Percentiles rank a stretch among this genome's conserved stretches.
phyloP scores from a whole-genome alignment of 805 yeast species.

The Saturnispora halmiae region DNA sequence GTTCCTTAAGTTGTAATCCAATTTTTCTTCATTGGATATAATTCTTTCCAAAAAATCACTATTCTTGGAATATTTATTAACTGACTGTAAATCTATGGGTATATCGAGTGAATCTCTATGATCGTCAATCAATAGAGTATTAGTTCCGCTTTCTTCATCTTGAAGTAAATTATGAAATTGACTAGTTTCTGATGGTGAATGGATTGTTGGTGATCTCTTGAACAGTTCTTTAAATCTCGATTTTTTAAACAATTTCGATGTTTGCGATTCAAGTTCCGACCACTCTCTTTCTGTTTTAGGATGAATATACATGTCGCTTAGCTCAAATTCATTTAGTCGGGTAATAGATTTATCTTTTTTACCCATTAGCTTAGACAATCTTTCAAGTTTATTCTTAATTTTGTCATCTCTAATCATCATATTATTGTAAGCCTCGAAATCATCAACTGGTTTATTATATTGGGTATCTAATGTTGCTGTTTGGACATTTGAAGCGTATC shows the following conservation, averaged over 20 bases:
- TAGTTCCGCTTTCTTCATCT: slow-evolving; percentile 6
- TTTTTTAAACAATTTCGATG: slow-evolving; percentile 2
- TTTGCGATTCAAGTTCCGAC: slow-evolving; percentile 10
- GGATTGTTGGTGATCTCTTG: neutral
- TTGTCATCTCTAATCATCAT: slow-evolving; percentile 21
- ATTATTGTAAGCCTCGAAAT: slow-evolving; percentile 25
- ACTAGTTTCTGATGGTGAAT: neutral
- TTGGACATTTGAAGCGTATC: no score
- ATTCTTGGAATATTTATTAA: slow-evolving; percentile 10
- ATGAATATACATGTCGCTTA: slow-evolving; percentile 16
- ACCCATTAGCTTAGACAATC: slow-evolving; percentile 9
- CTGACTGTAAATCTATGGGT: slow-evolving; percentile 24
- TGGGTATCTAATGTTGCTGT: neutral
- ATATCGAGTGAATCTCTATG: slow-evolving; percentile 21
- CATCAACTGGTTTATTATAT: no score
- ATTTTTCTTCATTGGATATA: slow-evolving; percentile 24
- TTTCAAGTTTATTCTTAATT: slow-evolving; percentile 17
- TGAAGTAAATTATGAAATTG: slow-evolving; percentile 6
- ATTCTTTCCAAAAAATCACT: slow-evolving; percentile 25
- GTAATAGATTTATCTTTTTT: slow-evolving; percentile 13
- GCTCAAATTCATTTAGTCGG: slow-evolving; percentile 19
- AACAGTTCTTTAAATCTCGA: slow-evolving; percentile 5
- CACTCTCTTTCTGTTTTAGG: slow-evolving; percentile 11
- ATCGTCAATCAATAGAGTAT: slow-evolving; percentile 26
- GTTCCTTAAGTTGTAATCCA: slow-evolving; percentile 24